Conservation (phyloP, 2,329 filamentous ascomycete genomes). For the Phialophora chinensis region DNA sequence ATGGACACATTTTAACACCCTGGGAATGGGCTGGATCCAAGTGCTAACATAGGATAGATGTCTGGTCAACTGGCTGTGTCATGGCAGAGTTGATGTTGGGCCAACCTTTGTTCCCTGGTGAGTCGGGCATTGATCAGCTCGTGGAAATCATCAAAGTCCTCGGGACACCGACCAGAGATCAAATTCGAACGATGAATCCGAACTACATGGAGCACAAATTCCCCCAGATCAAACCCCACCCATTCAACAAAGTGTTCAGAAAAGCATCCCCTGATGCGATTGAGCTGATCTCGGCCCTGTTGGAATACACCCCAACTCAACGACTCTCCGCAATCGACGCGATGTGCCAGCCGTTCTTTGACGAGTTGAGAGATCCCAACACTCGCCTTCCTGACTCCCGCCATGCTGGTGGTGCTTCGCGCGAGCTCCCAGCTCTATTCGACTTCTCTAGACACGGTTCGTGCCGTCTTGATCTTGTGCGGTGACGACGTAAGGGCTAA, state of each 20-base stretch:
- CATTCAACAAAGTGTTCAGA: constrained; percentile 98
- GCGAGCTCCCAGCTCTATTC: constrained; percentile 86
- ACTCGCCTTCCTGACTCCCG: constrained; percentile 94
- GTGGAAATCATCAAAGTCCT: constrained; percentile 99
- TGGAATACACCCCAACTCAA: constrained; percentile 98
- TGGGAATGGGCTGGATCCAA: constrained; percentile 16
- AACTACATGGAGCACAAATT: constrained; percentile 99
- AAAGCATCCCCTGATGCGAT: constrained; percentile 93
- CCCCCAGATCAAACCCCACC: constrained; percentile 98
- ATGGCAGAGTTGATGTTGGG: constrained; percentile 99
- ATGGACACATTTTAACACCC: constrained; percentile 49
- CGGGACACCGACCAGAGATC: constrained; percentile 93
- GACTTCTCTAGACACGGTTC: constrained; percentile 93
- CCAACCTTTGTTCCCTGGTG: constrained; percentile 95
- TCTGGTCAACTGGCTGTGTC: constrained; percentile 98
- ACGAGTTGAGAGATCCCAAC: constrained; percentile 89
- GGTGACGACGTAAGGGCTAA: constrained; percentile 15
- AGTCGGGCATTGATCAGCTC: constrained; percentile 97
- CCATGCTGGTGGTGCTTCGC: constrained; percentile 77
- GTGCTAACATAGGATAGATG: constrained; percentile 65
- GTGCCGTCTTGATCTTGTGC: constrained; percentile 44
- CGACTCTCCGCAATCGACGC: constrained; percentile 91
- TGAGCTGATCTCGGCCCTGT: constrained; percentile 87
- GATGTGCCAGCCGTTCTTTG: constrained; percentile 98
- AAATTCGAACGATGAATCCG: constrained; percentile 99